Evolutionary conservation across 176 grass and related monocot genomes (phyloP), one percentile per base, ranked within the genome.

Genomic region (Ensete ventricosum): DNA sequence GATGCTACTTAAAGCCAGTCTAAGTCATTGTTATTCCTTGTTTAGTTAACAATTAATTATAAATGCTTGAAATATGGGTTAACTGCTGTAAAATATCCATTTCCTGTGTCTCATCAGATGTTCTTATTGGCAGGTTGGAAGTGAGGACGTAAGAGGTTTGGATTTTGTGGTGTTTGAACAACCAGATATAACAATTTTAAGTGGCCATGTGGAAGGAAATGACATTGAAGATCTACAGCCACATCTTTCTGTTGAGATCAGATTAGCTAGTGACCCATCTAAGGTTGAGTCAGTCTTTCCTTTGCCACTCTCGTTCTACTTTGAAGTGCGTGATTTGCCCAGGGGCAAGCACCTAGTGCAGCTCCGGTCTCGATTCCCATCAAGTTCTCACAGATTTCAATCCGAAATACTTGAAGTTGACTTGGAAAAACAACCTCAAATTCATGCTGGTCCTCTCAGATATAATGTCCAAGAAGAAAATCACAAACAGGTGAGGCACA

Each of bases 161-260:
- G 82, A 89, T 83, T 94, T 99, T 82, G 80, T 99, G 57, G 88
- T 89, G 53, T 99, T 99, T 85, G 96, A 99, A 86, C 75, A 77
- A 50, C 91, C 96, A 2, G 91, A 91, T 57, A 74, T 74, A 66
- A 87, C 96, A 64, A 85, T 89, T 74, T 84, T 99, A 77, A 89
- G 86, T 50, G 88, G 96, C 16, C 96, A 94, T 50, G 96, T 91
- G 53, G 88, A 89, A 85, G 88, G 88, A 71, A 64, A 84, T 27
- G 82, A 52, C 64, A 78, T 94, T 12, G 83, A 86, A 62, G 72
- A 65, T 22, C 83, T 85, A 67, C 88, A 87, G 50, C 86, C 85
- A 22, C 84, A 91, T 76, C 83, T 99, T 24, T 94, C 91, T 85
- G 81, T 99, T 76, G 96, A 95, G 80, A 87, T 99, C 55, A 86